Evolutionary conservation across 805 yeast species (phyloP), one percentile per base, ranked within the genome.

Genomic region (Saccharomyces jurei): DNA sequence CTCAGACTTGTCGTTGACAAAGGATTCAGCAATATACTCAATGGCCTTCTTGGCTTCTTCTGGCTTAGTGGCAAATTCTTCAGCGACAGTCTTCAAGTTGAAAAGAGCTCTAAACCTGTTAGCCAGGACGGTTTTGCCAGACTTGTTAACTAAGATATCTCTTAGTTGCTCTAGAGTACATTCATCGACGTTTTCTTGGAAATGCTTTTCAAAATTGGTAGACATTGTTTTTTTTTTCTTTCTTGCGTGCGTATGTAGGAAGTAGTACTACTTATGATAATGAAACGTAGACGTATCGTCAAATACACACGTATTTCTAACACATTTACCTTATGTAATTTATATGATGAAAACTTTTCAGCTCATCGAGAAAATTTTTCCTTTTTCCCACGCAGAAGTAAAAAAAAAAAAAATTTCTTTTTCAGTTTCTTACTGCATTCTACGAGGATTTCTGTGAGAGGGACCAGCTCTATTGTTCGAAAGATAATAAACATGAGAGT

Each of bases 41-140:
- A 92, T 81, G 51, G 94, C 95, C 52, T 61, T 72, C 53, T 77
- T 73, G 26, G 96, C 96, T 48, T 74, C 77, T 47, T 69, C 75
- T 41, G 75, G 74, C 31, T 78, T 76, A 21, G 74, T 70, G 46
- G 73, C 69, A 46, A 85, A 83, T 56, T 89, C 95, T 50, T 85
- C 82, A 41, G 96, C 99, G 52, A 88, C 76, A 49, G 88, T 81
- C 72, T 94, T 94, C 63, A 94, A 77, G 73, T 86, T 89, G 78
- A 94, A 94, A 36, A 94, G 78, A 6, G 99, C 98, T 71, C 99
- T 81, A 74, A 94, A 94, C 65, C 99, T 80, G 70, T 80, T 83
- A 4, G 97, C 94, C 32, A 94, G 79, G 54, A 86, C 84, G 22
- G 13, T 36, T 21, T 36, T 75, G 13, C 51, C 51, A 10, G 53